phyloP scores from a whole-genome alignment of 176 grass and related monocot genomes.

The Alloteropsis semialata region DNA sequence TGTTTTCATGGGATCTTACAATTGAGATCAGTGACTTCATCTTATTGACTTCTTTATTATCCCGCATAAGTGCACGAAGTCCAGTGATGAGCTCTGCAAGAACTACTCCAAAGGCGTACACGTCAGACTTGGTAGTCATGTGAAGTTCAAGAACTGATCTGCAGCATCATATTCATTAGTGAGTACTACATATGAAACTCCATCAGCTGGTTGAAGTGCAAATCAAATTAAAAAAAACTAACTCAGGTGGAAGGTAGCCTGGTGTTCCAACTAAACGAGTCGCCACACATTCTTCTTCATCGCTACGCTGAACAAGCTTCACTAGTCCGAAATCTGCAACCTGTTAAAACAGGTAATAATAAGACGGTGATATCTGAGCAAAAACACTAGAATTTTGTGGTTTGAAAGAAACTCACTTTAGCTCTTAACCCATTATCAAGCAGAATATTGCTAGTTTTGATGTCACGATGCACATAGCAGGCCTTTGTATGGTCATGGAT shows the following conservation, averaged over 20 bases:
- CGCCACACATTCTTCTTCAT: slow-evolving; percentile 51
- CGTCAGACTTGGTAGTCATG: slow-evolving; percentile 66
- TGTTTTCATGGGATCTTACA: slow-evolving; percentile 29
- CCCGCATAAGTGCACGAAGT: slow-evolving; percentile 46
- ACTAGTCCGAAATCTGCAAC: slow-evolving; percentile 69
- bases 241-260: slow-evolving; percentile 80
- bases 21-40: slow-evolving; percentile 54
- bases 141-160: slow-evolving; percentile 69
- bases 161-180: not conserved
- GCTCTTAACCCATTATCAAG: slow-evolving; percentile 63
- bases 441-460: slow-evolving; percentile 77
- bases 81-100: slow-evolving; percentile 67
- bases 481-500: slow-evolving; percentile 80
- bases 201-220: not conserved
- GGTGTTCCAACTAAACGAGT: slow-evolving; percentile 70
- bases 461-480: slow-evolving; percentile 64
- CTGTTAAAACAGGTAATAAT: slow-evolving; percentile 28
- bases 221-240: slow-evolving; percentile 25
- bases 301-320: slow-evolving; percentile 56
- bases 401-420: slow-evolving; percentile 37
- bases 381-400: not conserved
- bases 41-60: slow-evolving; percentile 55
- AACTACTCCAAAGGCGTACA: slow-evolving; percentile 75
- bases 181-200: not conserved
- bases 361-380: not conserved